Percentiles rank a stretch among this genome's conserved stretches.
These are phyloP conservation scores for Tuber borchii DNA, from an alignment of 495 filamentous ascomycete species.

Conservation along the genomic window DNA sequence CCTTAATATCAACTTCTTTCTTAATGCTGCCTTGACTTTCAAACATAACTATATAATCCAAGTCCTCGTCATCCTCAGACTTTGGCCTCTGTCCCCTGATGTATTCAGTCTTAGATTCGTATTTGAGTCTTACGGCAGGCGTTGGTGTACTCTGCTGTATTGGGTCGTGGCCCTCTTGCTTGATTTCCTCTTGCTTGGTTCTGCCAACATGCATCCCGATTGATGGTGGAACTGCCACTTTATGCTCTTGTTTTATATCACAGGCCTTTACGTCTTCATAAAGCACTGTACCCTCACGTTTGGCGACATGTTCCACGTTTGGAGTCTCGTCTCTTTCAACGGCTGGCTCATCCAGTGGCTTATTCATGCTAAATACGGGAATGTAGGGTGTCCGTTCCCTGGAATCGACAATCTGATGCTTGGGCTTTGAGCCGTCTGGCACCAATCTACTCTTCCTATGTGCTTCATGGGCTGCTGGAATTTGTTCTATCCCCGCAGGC, in stretches of 20 bases:
- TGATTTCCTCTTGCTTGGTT: not conserved
- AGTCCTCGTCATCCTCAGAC: not conserved
- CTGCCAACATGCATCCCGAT: not conserved
- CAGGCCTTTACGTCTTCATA: not conserved
- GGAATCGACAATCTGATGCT: not conserved
- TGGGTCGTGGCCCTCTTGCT: not conserved
- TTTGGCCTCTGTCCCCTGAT: not conserved
- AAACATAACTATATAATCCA: constrained; percentile 1
- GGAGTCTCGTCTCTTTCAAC: not conserved
- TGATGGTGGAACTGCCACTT: not conserved
- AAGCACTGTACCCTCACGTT: not conserved
- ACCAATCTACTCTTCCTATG: not conserved
- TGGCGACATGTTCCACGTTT: not conserved
- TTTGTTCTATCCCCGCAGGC: not conserved
- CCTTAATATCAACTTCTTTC: not conserved
- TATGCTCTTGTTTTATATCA: not conserved
- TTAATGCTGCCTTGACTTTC: not conserved
- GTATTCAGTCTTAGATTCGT: not conserved
- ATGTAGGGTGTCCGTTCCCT: not conserved
- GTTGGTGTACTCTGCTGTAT: not conserved
- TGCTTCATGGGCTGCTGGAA: not conserved
- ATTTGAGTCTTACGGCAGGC: not conserved
- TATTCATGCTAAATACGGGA: not conserved
- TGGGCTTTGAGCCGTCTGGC: not conserved
- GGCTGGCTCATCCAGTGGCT: not conserved